Base-by-base conservation (phyloP, 805 yeast species). In the Nakazawaea laoshanensis region DNA sequence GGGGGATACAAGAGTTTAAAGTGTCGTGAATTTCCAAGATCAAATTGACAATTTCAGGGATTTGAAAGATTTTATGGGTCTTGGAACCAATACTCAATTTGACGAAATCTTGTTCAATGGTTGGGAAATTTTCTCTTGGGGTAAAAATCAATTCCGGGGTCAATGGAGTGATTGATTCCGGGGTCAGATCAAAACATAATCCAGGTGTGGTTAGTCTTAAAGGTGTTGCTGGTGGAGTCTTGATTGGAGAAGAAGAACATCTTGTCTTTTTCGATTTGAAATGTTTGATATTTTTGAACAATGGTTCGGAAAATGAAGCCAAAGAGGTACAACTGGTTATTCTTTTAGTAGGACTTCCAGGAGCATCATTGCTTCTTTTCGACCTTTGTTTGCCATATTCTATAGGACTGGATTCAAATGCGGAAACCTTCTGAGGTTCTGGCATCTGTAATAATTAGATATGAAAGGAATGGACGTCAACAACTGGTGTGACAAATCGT, bases 41-140 rank as follows among this genome's bases (percentile, higher is more conserved):
- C 35, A 65, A 62, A 39, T 63, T 53, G 11, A 86, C 60, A 33
- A 86, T 77, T 52, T 86, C 96, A 0, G 95, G 95, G 22, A 80
- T 75, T 32, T 65, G 61, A 46, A 86, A 80, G 7, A 86, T 78
- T 11, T 54, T 45, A 52, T 61, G 55, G 45, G 47, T 4, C 3
- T 19, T 4, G 7, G 8, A 3, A 19, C 26, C 5, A 6, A 31
- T 18, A 19, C 17, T 11, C 28, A 31, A 24, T n/a, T 18, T 7
- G 10, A 16, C 34, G 12, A 31, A n/a, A 8, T 31, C 10, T 14
- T 28, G 28, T 13, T 34, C 37, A 7, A 29, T 33, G 30, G 53
- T 53, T 46, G 66, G 65, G n/a, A n/a, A n/a, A n/a, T n/a, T n/a
- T 7, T 57, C 63, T 38, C 59, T 54, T 36, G 68, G 62, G 43